These are phyloP conservation scores for Linnemannia schmuckeri DNA, from an alignment of 192 early-diverging fungal genomes.

Conservation along the genomic window DNA sequence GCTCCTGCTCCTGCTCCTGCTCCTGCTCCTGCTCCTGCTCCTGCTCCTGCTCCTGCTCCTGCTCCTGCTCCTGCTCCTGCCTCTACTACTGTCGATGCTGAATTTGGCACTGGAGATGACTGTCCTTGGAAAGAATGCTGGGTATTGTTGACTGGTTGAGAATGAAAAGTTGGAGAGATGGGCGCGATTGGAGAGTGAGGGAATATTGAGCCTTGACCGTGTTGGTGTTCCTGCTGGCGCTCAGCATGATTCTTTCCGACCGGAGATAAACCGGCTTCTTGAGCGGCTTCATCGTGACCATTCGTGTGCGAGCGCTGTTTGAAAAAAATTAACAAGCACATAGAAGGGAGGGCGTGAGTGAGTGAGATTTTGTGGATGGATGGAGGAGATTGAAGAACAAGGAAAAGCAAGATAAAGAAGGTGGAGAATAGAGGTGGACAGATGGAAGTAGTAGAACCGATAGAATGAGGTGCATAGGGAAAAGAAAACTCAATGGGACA, in stretches of 20 bases:
- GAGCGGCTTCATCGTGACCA: constrained; percentile 7
- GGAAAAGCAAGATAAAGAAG: too few species aligned
- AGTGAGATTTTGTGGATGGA: not conserved
- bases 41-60: not conserved
- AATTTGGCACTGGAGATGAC: too few species aligned
- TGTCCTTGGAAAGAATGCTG: constrained; percentile 20
- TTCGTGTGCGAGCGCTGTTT: constrained; percentile 31
- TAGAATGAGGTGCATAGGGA: not conserved
- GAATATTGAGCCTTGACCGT: not conserved
- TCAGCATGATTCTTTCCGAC: not conserved
- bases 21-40: too few species aligned
- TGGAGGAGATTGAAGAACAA: not conserved
- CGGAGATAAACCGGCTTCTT: constrained; percentile 6
- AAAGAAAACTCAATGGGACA: too few species aligned
- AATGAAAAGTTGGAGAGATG: not conserved
- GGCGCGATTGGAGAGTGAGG: constrained; percentile 18
- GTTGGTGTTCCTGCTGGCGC: not conserved
- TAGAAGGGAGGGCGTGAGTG: not conserved
- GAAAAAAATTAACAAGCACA: not conserved
- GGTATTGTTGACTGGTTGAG: not conserved
- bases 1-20: not conserved
- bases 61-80: not conserved
- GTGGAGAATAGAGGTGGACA: not conserved
- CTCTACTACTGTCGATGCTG: not conserved
- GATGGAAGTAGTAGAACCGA: not conserved